Evolutionary conservation across 108 stramenopile genomes (phyloP), one percentile per base, ranked within the genome.

Genomic region (Mediolabrus comicus): DNA sequence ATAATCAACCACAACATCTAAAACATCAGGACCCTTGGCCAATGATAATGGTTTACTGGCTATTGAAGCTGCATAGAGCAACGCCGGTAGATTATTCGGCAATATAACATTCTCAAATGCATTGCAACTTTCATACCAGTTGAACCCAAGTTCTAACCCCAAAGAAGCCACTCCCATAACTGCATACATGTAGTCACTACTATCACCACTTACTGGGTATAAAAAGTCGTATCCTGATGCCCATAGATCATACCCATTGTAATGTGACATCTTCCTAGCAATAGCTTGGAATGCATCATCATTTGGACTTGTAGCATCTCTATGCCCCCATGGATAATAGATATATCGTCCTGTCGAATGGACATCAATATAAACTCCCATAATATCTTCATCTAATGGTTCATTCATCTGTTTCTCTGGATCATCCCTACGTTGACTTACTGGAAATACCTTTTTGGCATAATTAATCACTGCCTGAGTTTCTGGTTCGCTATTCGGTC

Each of bases 311-410:
- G 12, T 58, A 1, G 41, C 12, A 59, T 81, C 56, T 5, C 19
- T 49, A 59, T 70, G 71, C 0, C 77, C 80, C 83, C 84, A 88
- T 10, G 84, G 83, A 72, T 65, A 80, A 29, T 69, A 73, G n/a
- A 75, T 75, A 9, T 59, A 69, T 1, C 67, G 64, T 22, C 86
- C 84, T 28, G 34, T 78, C 9, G 79, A 53, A 34, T 85, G 84
- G 10, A 87, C 51, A 65, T 87, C 83, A 17, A 88, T 63, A 62
- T 75, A 85, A 17, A 85, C 29, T 12, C 82, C 87, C 31, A 56
- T 64, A 2, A 67, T 59, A 25, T 69, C 57, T 19, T 77, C 75
- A 10, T 68, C 73, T 27, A 35, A 52, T 54, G 77, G 38, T 35
- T 43, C 34, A 49, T 62, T 59, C 29, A 67, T 65, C 6, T 70